These are phyloP conservation scores for Kodamaea arcana DNA, from an alignment of 1,139 yeast genomes.

Conservation along the genomic window DNA sequence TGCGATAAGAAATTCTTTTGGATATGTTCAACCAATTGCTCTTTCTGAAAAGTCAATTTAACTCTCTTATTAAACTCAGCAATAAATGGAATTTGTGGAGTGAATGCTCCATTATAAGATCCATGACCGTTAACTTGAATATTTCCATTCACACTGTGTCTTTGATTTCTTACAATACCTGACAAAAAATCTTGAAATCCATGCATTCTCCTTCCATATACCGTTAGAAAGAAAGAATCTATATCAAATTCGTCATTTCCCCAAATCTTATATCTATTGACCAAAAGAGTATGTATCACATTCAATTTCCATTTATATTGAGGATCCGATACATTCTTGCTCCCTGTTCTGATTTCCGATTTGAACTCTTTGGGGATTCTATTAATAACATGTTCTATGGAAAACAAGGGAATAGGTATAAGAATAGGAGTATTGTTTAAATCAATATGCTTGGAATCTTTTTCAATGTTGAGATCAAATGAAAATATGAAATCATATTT, in stretches of 20 bases:
- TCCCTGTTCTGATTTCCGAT: constrained; percentile 12
- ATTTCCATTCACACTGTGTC: too few species aligned
- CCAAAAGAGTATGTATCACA: constrained; percentile 27
- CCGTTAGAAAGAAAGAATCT: constrained; percentile 20
- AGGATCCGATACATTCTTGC: constrained; percentile 18
- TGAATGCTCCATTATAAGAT: not conserved
- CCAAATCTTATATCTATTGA: constrained; percentile 22
- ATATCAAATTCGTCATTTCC: constrained; percentile 11
- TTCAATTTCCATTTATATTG: constrained; percentile 30
- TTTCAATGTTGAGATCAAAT: constrained; percentile 51
- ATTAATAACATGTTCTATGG: constrained; percentile 33
- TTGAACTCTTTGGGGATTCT: constrained; percentile 25
- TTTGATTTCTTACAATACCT: not conserved
- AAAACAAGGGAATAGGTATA: constrained; percentile 37
- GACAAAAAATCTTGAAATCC: constrained; percentile 21
- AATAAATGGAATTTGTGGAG: constrained; percentile 10
- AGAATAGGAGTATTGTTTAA: constrained; percentile 27
- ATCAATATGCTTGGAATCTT: constrained; percentile 10
- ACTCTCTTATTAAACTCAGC: constrained; percentile 15
- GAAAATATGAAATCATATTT: constrained; percentile 48
- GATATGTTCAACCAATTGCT: not conserved
- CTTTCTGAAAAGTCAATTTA: constrained; percentile 9
- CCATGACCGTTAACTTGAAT: not conserved
- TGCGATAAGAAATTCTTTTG: not conserved
- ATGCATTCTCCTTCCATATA: constrained; percentile 28